Conservation (phyloP, 441 rosid species). For the Hura crepitans region DNA sequence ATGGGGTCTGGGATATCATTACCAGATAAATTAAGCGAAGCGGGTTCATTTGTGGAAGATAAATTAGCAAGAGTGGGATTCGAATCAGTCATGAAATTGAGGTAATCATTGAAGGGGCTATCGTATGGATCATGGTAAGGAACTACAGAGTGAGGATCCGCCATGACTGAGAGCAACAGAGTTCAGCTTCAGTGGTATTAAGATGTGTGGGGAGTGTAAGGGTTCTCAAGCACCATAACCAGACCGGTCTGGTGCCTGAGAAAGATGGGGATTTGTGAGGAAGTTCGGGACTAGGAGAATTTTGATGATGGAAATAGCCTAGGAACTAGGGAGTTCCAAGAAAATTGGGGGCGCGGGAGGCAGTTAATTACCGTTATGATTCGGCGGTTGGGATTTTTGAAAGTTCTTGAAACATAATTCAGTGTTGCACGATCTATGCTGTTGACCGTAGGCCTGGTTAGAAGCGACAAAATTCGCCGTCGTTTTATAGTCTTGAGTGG, state of each 20-base stretch:
- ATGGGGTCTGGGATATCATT: neutral
- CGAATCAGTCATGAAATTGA: constrained; percentile 10
- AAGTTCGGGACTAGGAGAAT: neutral
- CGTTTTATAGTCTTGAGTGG: neutral
- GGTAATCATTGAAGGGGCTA: constrained; percentile 23
- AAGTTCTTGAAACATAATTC: neutral
- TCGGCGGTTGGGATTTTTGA: constrained; percentile 25
- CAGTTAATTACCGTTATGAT: constrained; percentile 41
- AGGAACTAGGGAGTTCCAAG: neutral
- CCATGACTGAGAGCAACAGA: constrained; percentile 28
- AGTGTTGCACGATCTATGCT: neutral
- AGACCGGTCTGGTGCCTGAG: constrained; percentile 27
- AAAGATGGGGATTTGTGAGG: neutral
- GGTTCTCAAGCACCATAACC: constrained; percentile 31
- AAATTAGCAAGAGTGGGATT: constrained; percentile 30
- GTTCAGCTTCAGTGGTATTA: neutral
- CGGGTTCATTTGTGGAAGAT: neutral
- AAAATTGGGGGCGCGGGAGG: constrained; percentile 32
- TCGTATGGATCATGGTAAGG: constrained; percentile 37
- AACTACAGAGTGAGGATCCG: constrained; percentile 28
- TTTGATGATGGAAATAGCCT: neutral
- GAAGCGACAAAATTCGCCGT: neutral
- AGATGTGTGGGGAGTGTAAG: neutral
- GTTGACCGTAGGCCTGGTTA: neutral
- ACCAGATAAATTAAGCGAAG: neutral